phyloP scores from a whole-genome alignment of 2,329 filamentous ascomycete genomes.

The Colletotrichum cereale region DNA sequence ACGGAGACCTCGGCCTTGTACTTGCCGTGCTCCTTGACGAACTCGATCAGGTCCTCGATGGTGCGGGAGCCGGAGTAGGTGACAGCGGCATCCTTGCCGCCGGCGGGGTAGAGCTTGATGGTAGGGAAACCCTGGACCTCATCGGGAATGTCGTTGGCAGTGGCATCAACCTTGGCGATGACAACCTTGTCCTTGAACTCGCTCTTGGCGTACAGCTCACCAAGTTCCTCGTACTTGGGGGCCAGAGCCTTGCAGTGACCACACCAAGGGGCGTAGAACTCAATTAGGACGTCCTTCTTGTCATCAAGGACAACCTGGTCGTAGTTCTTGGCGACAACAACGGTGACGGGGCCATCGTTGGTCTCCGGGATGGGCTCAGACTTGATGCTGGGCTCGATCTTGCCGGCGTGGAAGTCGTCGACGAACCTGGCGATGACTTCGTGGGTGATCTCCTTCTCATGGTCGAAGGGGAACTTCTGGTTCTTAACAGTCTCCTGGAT shows the following conservation, averaged over 20 bases:
- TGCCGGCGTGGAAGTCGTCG: slow-evolving; percentile 85
- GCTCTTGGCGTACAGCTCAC: slow-evolving; percentile 79
- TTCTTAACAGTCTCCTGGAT: slow-evolving; percentile 97
- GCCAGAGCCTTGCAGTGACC: slow-evolving; percentile 99
- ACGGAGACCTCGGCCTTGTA: slow-evolving; percentile 79
- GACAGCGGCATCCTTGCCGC: slow-evolving; percentile 85
- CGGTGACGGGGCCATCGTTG: slow-evolving; percentile 88
- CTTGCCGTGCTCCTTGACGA: slow-evolving; percentile 96
- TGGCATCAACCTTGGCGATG: slow-evolving; percentile 98
- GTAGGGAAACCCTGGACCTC: slow-evolving; percentile 98
- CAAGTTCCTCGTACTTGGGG: slow-evolving; percentile 96
- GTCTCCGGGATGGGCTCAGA: slow-evolving; percentile 96
- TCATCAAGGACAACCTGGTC: slow-evolving; percentile 91
- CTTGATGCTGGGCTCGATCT: slow-evolving; percentile 97
- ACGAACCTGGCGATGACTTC: slow-evolving; percentile 84
- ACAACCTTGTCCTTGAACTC: slow-evolving; percentile 86
- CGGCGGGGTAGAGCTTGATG: slow-evolving; percentile 97
- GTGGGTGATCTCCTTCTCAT: slow-evolving; percentile 81
- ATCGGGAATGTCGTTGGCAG: slow-evolving; percentile 94
- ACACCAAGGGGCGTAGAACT: slow-evolving; percentile 99
- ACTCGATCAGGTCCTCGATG: slow-evolving; percentile 89
- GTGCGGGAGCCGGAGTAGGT: slow-evolving; percentile 91
- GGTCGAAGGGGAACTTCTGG: slow-evolving; percentile 95
- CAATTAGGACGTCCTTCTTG: slow-evolving; percentile 95
- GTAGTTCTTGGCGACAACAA: slow-evolving; percentile 95